These are phyloP conservation scores for Vitis hybrid DNA, from an alignment of 177 flowering plant species.

Conservation along the genomic window DNA sequence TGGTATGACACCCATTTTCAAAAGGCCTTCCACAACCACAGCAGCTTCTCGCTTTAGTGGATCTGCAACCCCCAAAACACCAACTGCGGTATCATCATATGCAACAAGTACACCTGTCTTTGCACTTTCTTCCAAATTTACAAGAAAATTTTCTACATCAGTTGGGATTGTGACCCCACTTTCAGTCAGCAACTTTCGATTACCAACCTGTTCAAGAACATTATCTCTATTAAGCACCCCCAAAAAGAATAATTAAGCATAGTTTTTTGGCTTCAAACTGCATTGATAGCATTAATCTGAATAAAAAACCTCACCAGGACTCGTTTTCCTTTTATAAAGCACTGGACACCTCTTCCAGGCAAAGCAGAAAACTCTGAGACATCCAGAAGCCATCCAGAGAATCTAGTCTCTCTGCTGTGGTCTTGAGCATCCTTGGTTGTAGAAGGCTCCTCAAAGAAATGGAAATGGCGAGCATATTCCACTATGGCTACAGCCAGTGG, in stretches of 20 bases:
- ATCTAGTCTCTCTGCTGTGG: slow-evolving; percentile 27
- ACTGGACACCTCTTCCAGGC: slow-evolving; percentile 91
- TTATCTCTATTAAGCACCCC: slow-evolving; percentile 6
- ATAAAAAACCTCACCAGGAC: slow-evolving; percentile 61
- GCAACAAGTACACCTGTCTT: slow-evolving; percentile 91
- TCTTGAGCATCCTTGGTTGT: slow-evolving; percentile 32
- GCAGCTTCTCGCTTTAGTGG: slow-evolving; percentile 95
- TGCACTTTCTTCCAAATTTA: slow-evolving; percentile 92
- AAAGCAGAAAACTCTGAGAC: slow-evolving; percentile 69
- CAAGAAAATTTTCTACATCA: slow-evolving; percentile 62
- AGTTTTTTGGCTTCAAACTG: not conserved
- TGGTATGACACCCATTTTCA: slow-evolving; percentile 84
- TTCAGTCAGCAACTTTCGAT: slow-evolving; percentile 78
- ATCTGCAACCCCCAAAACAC: slow-evolving; percentile 89
- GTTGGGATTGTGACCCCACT: slow-evolving; percentile 53
- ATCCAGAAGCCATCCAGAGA: slow-evolving; percentile 84
- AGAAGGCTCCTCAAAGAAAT: slow-evolving; percentile 76
- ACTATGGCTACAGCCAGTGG: slow-evolving; percentile 86
- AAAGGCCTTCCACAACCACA: slow-evolving; percentile 82
- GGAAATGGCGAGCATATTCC: slow-evolving; percentile 92
- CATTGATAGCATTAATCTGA: not conserved
- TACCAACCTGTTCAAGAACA: slow-evolving; percentile 78
- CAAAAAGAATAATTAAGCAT: slow-evolving; percentile 1
- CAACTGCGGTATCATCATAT: slow-evolving; percentile 48
- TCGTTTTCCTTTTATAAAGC: slow-evolving; percentile 58